Percentiles rank a stretch among this genome's conserved stretches.
Evolutionary conservation across 2,329 filamentous ascomycete genomes (phyloP).

Genomic region (Lachnellula occidentalis): DNA sequence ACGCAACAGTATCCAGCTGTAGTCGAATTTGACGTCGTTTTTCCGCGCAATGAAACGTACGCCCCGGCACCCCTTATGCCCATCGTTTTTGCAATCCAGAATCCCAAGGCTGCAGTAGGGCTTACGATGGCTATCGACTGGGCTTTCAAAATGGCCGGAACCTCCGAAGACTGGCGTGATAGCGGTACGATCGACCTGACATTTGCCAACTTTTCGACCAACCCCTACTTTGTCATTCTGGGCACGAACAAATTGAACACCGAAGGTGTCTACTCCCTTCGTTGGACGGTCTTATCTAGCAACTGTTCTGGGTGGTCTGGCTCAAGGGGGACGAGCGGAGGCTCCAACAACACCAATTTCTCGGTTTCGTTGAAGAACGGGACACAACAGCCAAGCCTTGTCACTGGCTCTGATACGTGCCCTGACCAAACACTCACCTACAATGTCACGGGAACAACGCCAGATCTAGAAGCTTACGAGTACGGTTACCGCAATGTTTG

Average conservation of each 20-base stretch:
- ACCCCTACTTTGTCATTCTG: background rate
- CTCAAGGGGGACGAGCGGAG: background rate
- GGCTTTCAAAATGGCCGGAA: background rate
- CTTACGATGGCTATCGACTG: background rate
- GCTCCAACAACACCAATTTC: background rate
- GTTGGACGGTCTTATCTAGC: background rate
- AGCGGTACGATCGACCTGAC: background rate
- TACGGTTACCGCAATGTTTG: no score
- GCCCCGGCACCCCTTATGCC: slow-evolving; percentile 20
- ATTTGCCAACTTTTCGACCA: background rate
- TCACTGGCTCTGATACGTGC: background rate
- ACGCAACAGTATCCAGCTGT: background rate
- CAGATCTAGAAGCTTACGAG: background rate
- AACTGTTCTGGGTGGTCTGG: background rate
- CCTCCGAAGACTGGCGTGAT: background rate
- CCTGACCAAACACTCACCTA: background rate
- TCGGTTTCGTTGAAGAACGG: background rate
- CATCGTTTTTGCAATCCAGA: slow-evolving; percentile 26
- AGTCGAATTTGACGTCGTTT: slow-evolving; percentile 23
- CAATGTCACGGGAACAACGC: background rate
- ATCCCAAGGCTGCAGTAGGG: slow-evolving; percentile 4
- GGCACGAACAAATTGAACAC: background rate
- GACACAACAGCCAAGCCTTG: background rate
- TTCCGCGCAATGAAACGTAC: slow-evolving; percentile 28
- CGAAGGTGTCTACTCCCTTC: background rate